These are phyloP conservation scores for Cubamyces lactineus DNA, from an alignment of 768 basidiomycete species.

Conservation along the genomic window DNA sequence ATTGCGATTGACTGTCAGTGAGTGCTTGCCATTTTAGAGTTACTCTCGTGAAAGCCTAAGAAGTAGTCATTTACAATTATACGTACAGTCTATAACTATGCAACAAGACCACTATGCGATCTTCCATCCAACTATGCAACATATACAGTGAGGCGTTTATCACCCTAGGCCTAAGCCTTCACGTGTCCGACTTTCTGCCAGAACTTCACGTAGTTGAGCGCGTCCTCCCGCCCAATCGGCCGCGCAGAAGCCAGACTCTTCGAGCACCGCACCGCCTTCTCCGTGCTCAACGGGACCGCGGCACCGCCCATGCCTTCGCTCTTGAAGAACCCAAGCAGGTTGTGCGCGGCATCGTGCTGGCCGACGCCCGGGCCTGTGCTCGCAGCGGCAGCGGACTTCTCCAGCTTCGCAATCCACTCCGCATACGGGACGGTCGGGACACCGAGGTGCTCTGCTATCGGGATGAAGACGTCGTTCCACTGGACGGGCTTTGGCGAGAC, in stretches of 20 bases:
- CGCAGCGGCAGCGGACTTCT: slow-evolving; percentile 12
- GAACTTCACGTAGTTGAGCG: slow-evolving; percentile 20
- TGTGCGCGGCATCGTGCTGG: slow-evolving; percentile 21
- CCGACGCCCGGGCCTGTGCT: slow-evolving; percentile 5
- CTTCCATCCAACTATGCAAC: background rate
- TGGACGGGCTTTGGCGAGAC: slow-evolving; percentile 32
- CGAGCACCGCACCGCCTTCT: slow-evolving; percentile 12
- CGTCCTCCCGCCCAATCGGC: slow-evolving; percentile 23
- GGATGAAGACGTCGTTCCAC: slow-evolving; percentile 26
- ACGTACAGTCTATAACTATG: background rate
- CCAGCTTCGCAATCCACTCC: slow-evolving; percentile 30
- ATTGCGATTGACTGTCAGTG: too few relatives aligned
- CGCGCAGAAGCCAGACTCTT: slow-evolving; percentile 14
- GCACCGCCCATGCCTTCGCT: slow-evolving; percentile 17
- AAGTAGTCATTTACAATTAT: background rate
- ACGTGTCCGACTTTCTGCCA: slow-evolving; percentile 21
- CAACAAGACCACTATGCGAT: background rate
- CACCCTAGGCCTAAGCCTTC: slow-evolving; percentile 3
- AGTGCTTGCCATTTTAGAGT: too few relatives aligned
- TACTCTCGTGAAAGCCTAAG: background rate
- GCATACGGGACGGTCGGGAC: slow-evolving; percentile 29
- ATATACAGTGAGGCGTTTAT: background rate
- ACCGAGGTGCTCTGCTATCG: slow-evolving; percentile 24
- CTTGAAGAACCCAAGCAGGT: slow-evolving; percentile 20
- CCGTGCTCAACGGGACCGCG: slow-evolving; percentile 16